A percentile compares a stretch with the other conserved stretches of the same genome.
Conservation (phyloP, 441 rosid genomes). For the Eruca vesicaria region DNA sequence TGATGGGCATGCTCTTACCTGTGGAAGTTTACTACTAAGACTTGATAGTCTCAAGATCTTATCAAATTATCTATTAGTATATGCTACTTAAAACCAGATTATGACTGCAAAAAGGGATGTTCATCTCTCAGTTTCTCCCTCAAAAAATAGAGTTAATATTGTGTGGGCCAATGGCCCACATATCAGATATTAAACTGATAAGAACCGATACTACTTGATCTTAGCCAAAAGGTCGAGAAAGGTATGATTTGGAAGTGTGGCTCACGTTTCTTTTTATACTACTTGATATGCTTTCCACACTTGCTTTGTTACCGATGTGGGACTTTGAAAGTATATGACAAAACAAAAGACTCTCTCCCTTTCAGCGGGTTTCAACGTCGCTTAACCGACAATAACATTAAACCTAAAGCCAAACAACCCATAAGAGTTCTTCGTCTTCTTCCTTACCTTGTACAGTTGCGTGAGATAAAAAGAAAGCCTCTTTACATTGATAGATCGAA, state of each 20-base stretch:
- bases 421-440: background rate
- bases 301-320: background rate
- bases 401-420: background rate
- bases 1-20: no score
- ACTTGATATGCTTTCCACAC: background rate
- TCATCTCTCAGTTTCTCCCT: no score
- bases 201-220: conserved; percentile 93
- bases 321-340: background rate
- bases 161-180: conserved; percentile 37
- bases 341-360: background rate
- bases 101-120: no score
- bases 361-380: background rate
- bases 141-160: conserved; percentile 40
- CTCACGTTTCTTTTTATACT: background rate
- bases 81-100: conserved; percentile 18
- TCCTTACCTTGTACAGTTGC: background rate
- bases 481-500: background rate
- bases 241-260: conserved; percentile 7
- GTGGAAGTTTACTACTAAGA: conserved; percentile 14
- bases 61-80: background rate
- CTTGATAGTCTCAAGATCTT: conserved; percentile 12
- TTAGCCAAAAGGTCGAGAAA: conserved; percentile 97
- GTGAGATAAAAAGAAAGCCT: background rate
- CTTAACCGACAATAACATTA: background rate
- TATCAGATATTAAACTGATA: conserved; percentile 86